Evolutionary conservation across 345 rosid species (phyloP), one percentile per base, ranked within the genome.

Genomic region (Sonneratia caseolaris): DNA sequence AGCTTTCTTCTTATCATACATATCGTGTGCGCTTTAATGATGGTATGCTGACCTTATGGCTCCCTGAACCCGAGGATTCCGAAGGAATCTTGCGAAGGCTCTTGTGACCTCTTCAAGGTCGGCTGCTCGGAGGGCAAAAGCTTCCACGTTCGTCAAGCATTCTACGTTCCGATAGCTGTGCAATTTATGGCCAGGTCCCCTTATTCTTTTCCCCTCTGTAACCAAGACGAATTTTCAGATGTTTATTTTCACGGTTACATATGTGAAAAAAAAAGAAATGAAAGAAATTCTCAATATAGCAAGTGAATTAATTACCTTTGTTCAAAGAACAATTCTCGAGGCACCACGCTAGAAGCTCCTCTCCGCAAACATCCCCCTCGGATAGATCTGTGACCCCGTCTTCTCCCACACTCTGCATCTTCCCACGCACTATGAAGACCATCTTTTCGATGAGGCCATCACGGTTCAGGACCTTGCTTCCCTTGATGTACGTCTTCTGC

Each of bases 331-430:
- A 86, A 81, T 86, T 88, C 79, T 89, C 98, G 22, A 91, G 93
- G 77, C 91, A 88, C 98, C 96, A 91, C 13, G 91, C 81, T 68
- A 93, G 88, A 14, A 93, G 98, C 77, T 93, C 98, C 79, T 93
- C 98, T 13, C 97, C 97, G 32, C 91, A 88, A 51, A 84, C 90
- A 70, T 86, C 89, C 19, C 98, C 98, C 73, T 88, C 96, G 0
- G 80, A 81, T 71, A 93, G 80, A 11, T 73, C 69, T 21, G 24
- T 38, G 51, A 74, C 81, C 7, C 89, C 85, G 48, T 87, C 91
- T 49, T 84, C 92, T 73, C 83, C 94, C 27, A 76, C 73, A 71
- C 91, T 93, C 76, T 82, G 89, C 83, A 93, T 78, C 75, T 85
- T 84, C 71, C 98, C 98, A 8, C 94, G 92, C 72, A 91, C 97